These are phyloP conservation scores for Termitomyces sp. DNA, from an alignment of 1,284 basidiomycete species.

Conservation along the genomic window DNA sequence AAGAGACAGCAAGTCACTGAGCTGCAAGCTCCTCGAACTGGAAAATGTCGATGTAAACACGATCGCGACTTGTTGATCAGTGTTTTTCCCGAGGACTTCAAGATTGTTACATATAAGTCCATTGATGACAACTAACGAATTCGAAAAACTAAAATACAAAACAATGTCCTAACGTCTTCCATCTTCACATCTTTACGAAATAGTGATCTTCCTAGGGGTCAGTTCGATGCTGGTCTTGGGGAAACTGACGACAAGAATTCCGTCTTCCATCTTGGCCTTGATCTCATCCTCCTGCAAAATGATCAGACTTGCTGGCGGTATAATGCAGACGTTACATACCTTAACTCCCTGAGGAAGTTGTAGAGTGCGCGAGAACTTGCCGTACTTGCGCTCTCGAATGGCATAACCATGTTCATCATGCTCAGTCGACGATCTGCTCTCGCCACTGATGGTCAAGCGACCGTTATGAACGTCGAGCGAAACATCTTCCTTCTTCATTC, in stretches of 20 bases:
- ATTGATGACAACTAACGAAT: background rate
- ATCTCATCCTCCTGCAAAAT: conserved; percentile 22
- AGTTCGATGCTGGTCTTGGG: conserved; percentile 22
- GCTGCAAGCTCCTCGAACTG: background rate
- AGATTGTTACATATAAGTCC: background rate
- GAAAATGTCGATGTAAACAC: background rate
- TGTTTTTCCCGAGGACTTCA: background rate
- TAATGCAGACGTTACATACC: conserved; percentile 25
- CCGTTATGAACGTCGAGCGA: conserved; percentile 38
- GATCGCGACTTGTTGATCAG: conserved; percentile 3
- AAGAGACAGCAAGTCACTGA: background rate
- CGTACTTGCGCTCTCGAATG: conserved; percentile 46
- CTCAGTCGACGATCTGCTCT: conserved; percentile 30
- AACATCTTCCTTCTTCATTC: conserved; percentile 40
- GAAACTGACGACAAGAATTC: conserved; percentile 22
- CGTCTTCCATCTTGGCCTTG: conserved; percentile 22
- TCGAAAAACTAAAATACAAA: background rate
- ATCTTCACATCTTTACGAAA: conserved; percentile 10
- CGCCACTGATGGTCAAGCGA: conserved; percentile 42
- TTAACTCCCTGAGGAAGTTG: conserved; percentile 44
- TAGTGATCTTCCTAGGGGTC: conserved; percentile 22
- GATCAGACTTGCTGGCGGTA: background rate
- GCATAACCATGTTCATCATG: conserved; percentile 40
- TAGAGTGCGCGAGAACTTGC: conserved; percentile 43
- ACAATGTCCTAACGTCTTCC: background rate